Conservation (phyloP, 225 moss, liverwort and hornwort species). For the Rhytidiadelphus loreus region DNA sequence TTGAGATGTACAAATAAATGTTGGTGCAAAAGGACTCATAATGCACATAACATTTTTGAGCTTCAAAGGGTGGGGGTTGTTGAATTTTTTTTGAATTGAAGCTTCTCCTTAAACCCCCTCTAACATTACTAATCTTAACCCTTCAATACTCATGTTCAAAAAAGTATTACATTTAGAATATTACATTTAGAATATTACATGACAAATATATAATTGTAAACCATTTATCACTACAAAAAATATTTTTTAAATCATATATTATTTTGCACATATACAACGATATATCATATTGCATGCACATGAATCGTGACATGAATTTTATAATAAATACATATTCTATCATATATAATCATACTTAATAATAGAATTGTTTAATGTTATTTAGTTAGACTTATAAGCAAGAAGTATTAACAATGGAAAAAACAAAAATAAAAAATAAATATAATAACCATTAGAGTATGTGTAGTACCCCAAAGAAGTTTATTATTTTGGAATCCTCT, state of each 20-base stretch:
- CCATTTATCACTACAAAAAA: background rate
- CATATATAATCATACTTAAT: background rate
- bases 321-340: background rate
- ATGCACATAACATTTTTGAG: background rate
- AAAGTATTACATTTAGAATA: background rate
- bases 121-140: background rate
- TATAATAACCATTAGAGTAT: rapidly evolving
- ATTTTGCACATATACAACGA: background rate
- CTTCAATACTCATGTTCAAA: background rate
- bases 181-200: background rate
- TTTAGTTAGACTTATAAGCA: background rate
- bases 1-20: background rate
- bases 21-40: background rate
- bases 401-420: background rate
- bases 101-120: background rate
- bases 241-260: background rate
- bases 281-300: background rate
- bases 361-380: background rate
- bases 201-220: background rate
- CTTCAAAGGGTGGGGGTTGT: background rate
- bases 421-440: background rate
- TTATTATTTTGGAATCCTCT: background rate
- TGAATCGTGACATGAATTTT: background rate
- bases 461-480: rapidly evolving
- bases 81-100: background rate